Base-by-base conservation (phyloP, 2,329 filamentous ascomycete genomes). In the Pseudocercospora fijiensis region DNA sequence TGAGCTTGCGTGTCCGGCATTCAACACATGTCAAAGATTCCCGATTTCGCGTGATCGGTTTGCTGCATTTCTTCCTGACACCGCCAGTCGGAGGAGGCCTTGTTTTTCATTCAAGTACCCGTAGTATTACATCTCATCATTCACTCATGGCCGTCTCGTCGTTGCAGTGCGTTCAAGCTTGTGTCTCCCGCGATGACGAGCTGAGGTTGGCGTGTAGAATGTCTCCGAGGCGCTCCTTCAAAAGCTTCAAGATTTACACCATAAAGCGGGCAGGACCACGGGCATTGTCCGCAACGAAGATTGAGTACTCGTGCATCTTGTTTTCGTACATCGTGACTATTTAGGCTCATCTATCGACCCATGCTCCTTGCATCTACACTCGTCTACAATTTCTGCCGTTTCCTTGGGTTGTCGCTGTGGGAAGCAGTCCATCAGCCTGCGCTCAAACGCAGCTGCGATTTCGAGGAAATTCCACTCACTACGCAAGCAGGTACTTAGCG, bases 401-500 rank as follows among this genome's bases (percentile, higher is more conserved):
- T 53, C 41, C 58, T 57, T 45, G 58, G 43, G 26, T 33, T 45
- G 27, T 61, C 58, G 55, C 62, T 64, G 55, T 47, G 33, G 30
- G 47, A 37, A 58, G 41, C 26, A 64, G 16, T 64, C 59, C 63
- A 65, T 65, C 63, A 62, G 63, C 63, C 24, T 45, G 22, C 49
- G 52, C 52, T 58, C 41, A 52, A 9, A 60, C 33, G 51, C 53
- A 57, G 43, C 22, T 47, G 57, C 27, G 26, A 37, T 16, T 22
- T 18, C 41, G 24, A 43, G 58, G 45, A 64, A 43, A 58, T 53
- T 43, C 56, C 47, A 65, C 59, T 65, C 63, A 56, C 53, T 73
- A 73, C 61, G 66, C 67, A 61, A 72, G 66, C 69, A 97, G 80
- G 76, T 92, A 88, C 83, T 95, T 96, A 69, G 93, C 94, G 65